A percentile compares a stretch with the other conserved stretches of the same genome.
Evolutionary conservation across 2,329 filamentous ascomycete genomes (phyloP).

Genomic region (Botrytis fragariae): DNA sequence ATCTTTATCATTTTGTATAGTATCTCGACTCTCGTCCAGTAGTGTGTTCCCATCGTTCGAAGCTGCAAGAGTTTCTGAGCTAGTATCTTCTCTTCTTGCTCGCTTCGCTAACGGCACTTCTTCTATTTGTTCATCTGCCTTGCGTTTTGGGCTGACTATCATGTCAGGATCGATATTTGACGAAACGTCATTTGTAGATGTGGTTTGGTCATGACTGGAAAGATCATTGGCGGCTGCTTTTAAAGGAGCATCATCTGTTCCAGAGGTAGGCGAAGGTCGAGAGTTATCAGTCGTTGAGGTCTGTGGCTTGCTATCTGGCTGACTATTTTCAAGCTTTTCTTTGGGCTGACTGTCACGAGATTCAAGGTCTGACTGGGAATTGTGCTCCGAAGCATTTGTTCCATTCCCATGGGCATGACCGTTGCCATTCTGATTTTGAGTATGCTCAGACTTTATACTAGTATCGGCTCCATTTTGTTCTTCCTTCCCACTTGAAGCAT

Average conservation of each 20-base stretch:
- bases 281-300: background rate
- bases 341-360: background rate
- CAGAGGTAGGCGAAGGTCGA: constrained; percentile 14
- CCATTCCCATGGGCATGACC: constrained; percentile 12
- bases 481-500: constrained; percentile 16
- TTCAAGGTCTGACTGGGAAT: constrained; percentile 11
- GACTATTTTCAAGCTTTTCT: constrained; percentile 26
- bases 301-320: background rate
- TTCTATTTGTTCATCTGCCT: constrained; percentile 15
- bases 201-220: constrained; percentile 25
- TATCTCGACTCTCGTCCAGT: background rate
- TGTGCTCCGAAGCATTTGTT: constrained; percentile 13
- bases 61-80: background rate
- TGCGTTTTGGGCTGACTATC: constrained; percentile 17
- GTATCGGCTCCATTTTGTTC: background rate
- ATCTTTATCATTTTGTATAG: background rate
- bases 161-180: constrained; percentile 3
- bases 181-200: constrained; percentile 14
- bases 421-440: constrained; percentile 13
- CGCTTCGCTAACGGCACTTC: constrained; percentile 7
- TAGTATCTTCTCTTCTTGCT: constrained; percentile 1
- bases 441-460: background rate
- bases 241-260: constrained; percentile 30
- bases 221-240: constrained; percentile 35
- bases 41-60: background rate